Conservation (phyloP, 257 asterid species). For the Haberlea rhodopensis region DNA sequence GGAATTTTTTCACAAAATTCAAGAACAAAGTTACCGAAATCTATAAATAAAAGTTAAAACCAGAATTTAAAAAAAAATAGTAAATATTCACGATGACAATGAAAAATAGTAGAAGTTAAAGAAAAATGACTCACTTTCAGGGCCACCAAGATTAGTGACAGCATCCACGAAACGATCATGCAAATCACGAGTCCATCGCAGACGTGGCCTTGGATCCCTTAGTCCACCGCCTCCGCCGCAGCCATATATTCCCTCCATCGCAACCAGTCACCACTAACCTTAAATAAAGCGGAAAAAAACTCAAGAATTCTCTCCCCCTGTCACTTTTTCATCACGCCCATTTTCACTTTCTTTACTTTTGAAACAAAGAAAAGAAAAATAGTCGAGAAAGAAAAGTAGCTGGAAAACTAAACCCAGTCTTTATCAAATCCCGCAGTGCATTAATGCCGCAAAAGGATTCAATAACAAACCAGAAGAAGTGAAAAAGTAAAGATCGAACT, state of each 20-base stretch:
- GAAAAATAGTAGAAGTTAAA: background rate
- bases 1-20: slow-evolving; percentile 16
- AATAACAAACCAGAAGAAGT: slow-evolving; percentile 12
- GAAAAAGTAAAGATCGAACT: slow-evolving; percentile 1
- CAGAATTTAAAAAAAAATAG: background rate
- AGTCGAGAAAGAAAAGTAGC: slow-evolving; percentile 24
- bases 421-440: slow-evolving; percentile 21
- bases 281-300: background rate
- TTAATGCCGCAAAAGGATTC: slow-evolving; percentile 29
- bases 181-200: slow-evolving; percentile 70
- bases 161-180: slow-evolving; percentile 73
- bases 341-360: slow-evolving; percentile 27
- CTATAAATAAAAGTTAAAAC: background rate
- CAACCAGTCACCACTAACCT: slow-evolving; percentile 23
- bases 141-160: slow-evolving; percentile 75
- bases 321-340: slow-evolving; percentile 24
- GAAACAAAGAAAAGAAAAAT: slow-evolving; percentile 14
- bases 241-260: slow-evolving; percentile 48
- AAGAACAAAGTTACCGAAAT: slow-evolving; percentile 5
- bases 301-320: slow-evolving; percentile 17
- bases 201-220: slow-evolving; percentile 65
- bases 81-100: background rate
- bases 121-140: slow-evolving; percentile 46
- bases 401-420: slow-evolving; percentile 7
- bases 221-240: slow-evolving; percentile 34